phyloP scores from a whole-genome alignment of 164 flowering plant species.

The Stephania cephalantha region DNA sequence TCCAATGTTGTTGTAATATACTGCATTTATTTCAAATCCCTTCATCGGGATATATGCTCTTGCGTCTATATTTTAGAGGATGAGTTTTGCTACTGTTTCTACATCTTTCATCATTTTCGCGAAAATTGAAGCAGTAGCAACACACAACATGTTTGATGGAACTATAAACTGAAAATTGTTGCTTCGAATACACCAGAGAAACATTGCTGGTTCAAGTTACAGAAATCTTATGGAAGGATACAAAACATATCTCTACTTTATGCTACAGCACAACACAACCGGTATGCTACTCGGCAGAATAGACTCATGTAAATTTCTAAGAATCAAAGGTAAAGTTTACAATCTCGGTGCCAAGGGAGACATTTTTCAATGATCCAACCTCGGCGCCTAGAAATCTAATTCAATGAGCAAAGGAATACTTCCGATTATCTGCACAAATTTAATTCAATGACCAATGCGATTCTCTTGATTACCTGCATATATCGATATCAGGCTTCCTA shows the following conservation, averaged over 20 bases:
- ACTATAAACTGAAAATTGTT: too few species aligned
- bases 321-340: not conserved
- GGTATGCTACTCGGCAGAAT: not conserved
- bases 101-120: too few species aligned
- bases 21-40: not conserved
- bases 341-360: not conserved
- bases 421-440: not conserved
- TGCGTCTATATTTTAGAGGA: too few species aligned
- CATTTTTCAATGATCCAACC: not conserved
- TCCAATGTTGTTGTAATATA: not conserved
- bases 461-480: not conserved
- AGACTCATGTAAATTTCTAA: not conserved
- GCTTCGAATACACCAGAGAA: too few species aligned
- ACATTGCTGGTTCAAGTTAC: too few species aligned
- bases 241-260: not conserved
- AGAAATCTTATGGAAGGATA: not conserved
- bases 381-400: not conserved
- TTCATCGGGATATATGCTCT: too few species aligned
- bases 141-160: not conserved
- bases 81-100: too few species aligned
- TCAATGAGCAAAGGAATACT: not conserved
- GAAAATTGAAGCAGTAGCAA: not conserved
- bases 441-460: not conserved
- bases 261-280: not conserved
- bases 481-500: slow-evolving; percentile 5